A percentile compares a stretch with the other conserved stretches of the same genome.
phyloP scores from a whole-genome alignment of 2,329 filamentous ascomycete species.

The Xylaria sp. region DNA sequence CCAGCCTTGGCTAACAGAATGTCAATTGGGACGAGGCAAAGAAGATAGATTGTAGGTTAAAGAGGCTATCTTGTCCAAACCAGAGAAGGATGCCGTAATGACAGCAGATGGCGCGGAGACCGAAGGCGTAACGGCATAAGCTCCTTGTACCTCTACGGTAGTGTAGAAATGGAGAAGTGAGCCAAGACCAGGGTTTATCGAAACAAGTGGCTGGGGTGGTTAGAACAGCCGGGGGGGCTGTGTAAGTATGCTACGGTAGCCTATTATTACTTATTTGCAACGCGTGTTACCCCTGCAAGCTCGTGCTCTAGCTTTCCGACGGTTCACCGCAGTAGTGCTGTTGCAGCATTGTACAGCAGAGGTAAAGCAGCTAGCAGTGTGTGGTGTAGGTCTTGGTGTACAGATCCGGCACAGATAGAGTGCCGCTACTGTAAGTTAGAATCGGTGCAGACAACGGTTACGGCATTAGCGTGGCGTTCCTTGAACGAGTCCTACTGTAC shows the following conservation, averaged over 20 bases:
- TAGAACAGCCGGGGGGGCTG: neutral
- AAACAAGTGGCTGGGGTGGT: slow-evolving; percentile 24
- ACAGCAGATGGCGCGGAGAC: slow-evolving; percentile 11
- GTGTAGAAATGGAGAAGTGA: neutral
- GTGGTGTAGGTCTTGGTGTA: neutral
- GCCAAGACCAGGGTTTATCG: slow-evolving; percentile 16
- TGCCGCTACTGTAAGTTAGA: neutral
- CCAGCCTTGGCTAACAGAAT: neutral
- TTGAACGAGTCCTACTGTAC: neutral
- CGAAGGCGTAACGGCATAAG: slow-evolving; percentile 16
- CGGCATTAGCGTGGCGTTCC: neutral
- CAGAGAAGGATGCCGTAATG: neutral
- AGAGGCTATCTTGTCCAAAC: slow-evolving; percentile 1
- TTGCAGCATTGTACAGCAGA: slow-evolving; percentile 11
- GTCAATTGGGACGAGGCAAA: neutral
- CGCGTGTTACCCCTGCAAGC: slow-evolving; percentile 26
- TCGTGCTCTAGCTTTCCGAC: neutral
- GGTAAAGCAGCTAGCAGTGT: neutral
- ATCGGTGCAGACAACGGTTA: neutral
- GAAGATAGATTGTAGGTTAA: neutral
- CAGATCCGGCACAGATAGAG: neutral
- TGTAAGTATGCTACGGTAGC: neutral
- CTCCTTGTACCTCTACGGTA: neutral
- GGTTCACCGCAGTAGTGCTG: slow-evolving; percentile 1
- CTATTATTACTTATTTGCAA: slow-evolving; percentile 13